Evolutionary conservation across 2,329 filamentous ascomycete genomes (phyloP), one percentile per base, ranked within the genome.

Genomic region (Laburnicola sp.): DNA sequence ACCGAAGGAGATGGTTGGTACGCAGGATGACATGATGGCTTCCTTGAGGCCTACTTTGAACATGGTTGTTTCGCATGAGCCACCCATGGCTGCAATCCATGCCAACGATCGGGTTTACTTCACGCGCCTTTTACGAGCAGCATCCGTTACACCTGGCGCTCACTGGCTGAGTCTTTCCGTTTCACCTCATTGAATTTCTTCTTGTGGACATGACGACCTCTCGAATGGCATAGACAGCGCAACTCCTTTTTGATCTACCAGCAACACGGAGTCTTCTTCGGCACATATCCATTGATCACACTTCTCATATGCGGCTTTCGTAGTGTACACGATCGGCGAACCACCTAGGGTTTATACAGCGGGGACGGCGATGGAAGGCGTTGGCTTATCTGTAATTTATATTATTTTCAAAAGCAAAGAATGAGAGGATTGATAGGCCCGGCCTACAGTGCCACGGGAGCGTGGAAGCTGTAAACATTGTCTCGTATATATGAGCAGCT

Each of bases 1-100:
- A 54, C 91, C 92, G 0, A 86, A 85, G 51, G 90, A 92, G 60
- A 83, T 86, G 37, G 89, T 96, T 51, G 92, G 91, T 58, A 91
- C 89, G 3, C 81, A 80, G 64, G 83, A 87, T 30, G 84, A 90
- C 50, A 73, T 93, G 70, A 74, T 77, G 50, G 74, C 73, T n/a
- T 76, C 84, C 58, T 73, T 87, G 68, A 75, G 75, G 62, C 84
- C 84, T 31, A 75, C 75, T 51, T 81, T 82, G 80, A 76, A 81
- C 65, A 74, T 84, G 73, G 66, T 70, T 1, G 30, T 39, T 6
- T 60, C 57, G 66, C 62, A 48, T 72, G 70, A 58, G 44, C 42
- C 25, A 6, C n/a, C n/a, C n/a, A n/a, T 30, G 28, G 10, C 28
- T 10, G 38, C 41, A 36, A 22, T 42, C 47, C 52, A 38, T 39